Percentiles rank a stretch among this genome's conserved stretches.
Conservation (phyloP, 1,139 yeast genomes). For the Fermentozyma sake region DNA sequence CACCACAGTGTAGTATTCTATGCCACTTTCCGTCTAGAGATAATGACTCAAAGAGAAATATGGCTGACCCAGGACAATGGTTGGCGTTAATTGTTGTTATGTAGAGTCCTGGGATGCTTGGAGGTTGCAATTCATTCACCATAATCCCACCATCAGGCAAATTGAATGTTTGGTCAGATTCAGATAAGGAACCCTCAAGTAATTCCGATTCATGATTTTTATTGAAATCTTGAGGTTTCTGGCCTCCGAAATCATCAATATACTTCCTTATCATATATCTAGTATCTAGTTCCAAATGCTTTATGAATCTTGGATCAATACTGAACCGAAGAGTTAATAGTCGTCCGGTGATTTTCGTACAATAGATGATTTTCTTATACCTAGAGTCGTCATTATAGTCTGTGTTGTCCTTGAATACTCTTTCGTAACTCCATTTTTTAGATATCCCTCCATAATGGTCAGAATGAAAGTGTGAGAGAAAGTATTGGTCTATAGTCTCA, state of each 20-base stretch:
- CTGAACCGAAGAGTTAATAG: constrained; percentile 52
- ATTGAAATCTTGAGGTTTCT: constrained; percentile 8
- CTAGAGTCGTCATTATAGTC: constrained; percentile 40
- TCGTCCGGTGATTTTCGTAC: constrained; percentile 64
- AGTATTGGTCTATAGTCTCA: constrained; percentile 44
- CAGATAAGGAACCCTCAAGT: neutral
- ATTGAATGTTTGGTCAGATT: no score
- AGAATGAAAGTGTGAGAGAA: constrained; percentile 81
- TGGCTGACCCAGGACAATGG: constrained; percentile 94
- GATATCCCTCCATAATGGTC: constrained; percentile 90
- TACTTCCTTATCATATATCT: constrained; percentile 30
- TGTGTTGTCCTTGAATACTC: constrained; percentile 28
- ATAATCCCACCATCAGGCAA: constrained; percentile 4
- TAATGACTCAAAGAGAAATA: constrained; percentile 64
- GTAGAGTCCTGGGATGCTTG: constrained; percentile 43
- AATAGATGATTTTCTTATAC: constrained; percentile 47
- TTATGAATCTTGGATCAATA: constrained; percentile 49
- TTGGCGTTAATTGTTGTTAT: constrained; percentile 78
- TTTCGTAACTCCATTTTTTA: constrained; percentile 62
- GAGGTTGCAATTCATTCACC: neutral
- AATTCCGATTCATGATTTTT: constrained; percentile 13
- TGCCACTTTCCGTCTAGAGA: constrained; percentile 20
- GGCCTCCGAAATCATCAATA: constrained; percentile 8
- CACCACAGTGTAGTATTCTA: constrained; percentile 79
- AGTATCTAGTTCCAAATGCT: constrained; percentile 41